These are phyloP conservation scores for Sutorius australiensis DNA, from an alignment of 768 basidiomycete genomes.

Conservation along the genomic window DNA sequence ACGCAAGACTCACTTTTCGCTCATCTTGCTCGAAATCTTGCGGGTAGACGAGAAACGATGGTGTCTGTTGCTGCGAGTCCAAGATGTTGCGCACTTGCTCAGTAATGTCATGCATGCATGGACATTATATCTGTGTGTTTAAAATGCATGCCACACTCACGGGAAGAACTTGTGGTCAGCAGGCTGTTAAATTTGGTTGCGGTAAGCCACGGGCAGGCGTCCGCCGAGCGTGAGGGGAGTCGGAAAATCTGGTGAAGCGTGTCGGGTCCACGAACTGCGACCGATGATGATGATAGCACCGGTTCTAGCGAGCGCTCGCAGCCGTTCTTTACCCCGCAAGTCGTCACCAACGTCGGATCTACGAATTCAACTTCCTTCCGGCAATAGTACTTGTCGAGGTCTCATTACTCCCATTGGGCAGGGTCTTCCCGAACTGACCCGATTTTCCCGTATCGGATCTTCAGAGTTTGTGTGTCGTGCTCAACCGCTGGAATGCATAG, in stretches of 20 bases:
- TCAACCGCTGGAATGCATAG: conserved; percentile 6
- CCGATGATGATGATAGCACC: not conserved
- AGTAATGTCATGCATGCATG: conserved; percentile 10
- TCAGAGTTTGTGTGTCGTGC: conserved; percentile 11
- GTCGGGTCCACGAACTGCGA: not conserved
- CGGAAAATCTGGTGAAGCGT: not conserved
- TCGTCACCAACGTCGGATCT: conserved; percentile 3
- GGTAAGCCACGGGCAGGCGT: not conserved
- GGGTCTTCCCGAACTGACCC: conserved; percentile 17
- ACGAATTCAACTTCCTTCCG: conserved; percentile 1
- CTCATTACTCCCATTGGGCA: conserved; percentile 14
- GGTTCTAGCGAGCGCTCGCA: not conserved
- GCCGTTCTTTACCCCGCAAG: conserved; percentile 14
- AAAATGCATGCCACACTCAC: not conserved
- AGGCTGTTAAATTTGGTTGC: conserved; percentile 12
- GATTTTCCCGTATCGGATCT: conserved; percentile 25
- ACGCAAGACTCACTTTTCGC: conserved; percentile 27
- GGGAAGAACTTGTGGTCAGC: not conserved
- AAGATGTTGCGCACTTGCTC: conserved; percentile 6
- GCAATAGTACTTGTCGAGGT: not conserved
- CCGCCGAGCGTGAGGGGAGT: not conserved
- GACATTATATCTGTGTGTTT: not conserved
- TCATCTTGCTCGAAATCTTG: conserved; percentile 24
- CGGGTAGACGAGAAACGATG: not conserved
- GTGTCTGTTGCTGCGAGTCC: not conserved